These are phyloP conservation scores for Geranium rotundifolium DNA, from an alignment of 345 rosid genomes.

Conservation along the genomic window DNA sequence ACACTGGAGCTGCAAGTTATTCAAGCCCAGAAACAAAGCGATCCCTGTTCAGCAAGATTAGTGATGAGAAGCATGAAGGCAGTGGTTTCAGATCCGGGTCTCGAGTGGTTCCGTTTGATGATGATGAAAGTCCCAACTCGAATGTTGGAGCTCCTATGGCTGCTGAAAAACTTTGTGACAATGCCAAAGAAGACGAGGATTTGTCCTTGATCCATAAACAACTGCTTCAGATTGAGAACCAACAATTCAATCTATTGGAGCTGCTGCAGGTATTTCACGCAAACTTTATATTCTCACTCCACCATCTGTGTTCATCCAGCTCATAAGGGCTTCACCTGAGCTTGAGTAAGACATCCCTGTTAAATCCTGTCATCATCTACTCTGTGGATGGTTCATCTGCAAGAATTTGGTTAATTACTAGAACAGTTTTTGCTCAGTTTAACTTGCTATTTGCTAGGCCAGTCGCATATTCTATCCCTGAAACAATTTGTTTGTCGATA, in stretches of 20 bases:
- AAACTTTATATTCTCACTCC: background rate
- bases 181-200: conserved; percentile 50
- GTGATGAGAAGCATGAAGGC: conserved; percentile 23
- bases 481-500: background rate
- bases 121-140: conserved; percentile 26
- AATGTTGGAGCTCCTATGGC: conserved; percentile 13
- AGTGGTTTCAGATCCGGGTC: conserved; percentile 45
- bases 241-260: conserved; percentile 60
- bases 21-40: conserved; percentile 33
- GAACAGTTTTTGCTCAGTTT: background rate
- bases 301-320: background rate
- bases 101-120: conserved; percentile 46
- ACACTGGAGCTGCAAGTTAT: conserved; percentile 14
- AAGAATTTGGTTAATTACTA: background rate
- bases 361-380: too few relatives aligned
- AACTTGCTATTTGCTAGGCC: background rate
- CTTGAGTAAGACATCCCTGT: background rate
- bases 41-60: conserved; percentile 24
- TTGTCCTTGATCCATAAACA: conserved; percentile 53
- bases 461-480: background rate
- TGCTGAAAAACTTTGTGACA: conserved; percentile 27
- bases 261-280: conserved; percentile 62
- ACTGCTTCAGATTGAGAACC: conserved; percentile 77
- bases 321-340: background rate
- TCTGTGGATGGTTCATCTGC: background rate